Percentiles rank a stretch among this genome's conserved stretches.
Conservation (phyloP, 768 basidiomycete genomes). For the Psilocybe tampanensis region DNA sequence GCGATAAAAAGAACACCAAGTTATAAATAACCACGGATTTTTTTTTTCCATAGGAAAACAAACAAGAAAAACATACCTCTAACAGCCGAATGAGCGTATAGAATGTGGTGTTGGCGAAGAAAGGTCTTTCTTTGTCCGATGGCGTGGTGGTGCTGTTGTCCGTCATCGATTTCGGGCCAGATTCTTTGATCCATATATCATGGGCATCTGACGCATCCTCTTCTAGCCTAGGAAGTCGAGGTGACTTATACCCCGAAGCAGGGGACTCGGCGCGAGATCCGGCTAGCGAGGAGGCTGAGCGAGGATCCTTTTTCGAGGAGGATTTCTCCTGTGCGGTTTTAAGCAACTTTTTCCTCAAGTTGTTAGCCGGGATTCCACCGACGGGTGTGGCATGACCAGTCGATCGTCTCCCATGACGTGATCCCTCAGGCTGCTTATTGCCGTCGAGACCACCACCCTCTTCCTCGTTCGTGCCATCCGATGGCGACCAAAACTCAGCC, state of each 20-base stretch:
- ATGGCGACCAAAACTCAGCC: constrained; percentile 68
- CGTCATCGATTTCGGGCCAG: constrained; percentile 25
- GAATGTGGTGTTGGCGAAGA: constrained; percentile 92
- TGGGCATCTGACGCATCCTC: constrained; percentile 33
- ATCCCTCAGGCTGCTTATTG: constrained; percentile 30
- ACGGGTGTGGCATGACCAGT: constrained; percentile 37
- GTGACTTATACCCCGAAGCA: constrained; percentile 35
- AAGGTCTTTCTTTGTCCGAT: constrained; percentile 50
- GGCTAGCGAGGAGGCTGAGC: constrained; percentile 32
- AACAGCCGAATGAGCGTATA: constrained; percentile 88
- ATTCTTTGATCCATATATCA: constrained; percentile 67
- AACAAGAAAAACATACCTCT: constrained; percentile 56
- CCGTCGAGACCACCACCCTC: constrained; percentile 33
- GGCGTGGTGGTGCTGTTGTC: constrained; percentile 19
- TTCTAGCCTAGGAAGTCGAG: constrained; percentile 26
- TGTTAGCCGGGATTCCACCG: constrained; percentile 58
- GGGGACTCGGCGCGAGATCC: constrained; percentile 47
- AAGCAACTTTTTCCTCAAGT: constrained; percentile 79
- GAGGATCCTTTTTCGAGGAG: constrained; percentile 22
- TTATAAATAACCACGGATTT: constrained; percentile 11
- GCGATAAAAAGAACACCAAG: constrained; percentile 40
- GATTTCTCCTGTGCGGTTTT: constrained; percentile 70
- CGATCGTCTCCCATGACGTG: constrained; percentile 49
- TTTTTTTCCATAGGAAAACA: constrained; percentile 2
- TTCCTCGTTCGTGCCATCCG: constrained; percentile 49